A percentile compares a stretch with the other conserved stretches of the same genome.
Conservation (phyloP, 2,329 filamentous ascomycete species). For the Xylogone sp. region DNA sequence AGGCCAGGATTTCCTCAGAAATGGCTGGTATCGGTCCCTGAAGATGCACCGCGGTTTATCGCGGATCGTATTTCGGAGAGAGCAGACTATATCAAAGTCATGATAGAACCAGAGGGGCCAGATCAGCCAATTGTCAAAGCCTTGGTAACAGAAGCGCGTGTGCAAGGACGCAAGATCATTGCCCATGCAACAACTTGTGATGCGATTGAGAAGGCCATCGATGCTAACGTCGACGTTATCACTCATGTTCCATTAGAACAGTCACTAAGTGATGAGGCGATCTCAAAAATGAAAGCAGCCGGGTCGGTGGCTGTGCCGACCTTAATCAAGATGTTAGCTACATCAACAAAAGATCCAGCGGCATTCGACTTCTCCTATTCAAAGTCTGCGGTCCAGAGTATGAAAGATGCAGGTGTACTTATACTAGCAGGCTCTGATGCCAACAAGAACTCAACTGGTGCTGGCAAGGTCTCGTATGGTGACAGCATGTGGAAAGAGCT, state of each 20-base stretch:
- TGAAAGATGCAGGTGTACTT: neutral
- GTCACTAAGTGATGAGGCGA: neutral
- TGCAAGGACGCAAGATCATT: neutral
- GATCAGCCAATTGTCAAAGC: neutral
- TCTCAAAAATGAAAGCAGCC: neutral
- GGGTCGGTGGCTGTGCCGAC: neutral
- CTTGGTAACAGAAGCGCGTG: neutral
- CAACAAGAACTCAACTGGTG: neutral
- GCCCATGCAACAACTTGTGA: neutral
- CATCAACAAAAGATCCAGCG: neutral
- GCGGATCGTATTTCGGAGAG: constrained; percentile 2
- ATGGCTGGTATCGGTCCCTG: neutral
- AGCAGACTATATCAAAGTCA: constrained; percentile 4
- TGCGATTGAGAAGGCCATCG: neutral
- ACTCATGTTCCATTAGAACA: neutral
- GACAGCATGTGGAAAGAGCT: constrained; percentile 22
- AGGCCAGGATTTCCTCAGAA: neutral
- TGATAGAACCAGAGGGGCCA: neutral
- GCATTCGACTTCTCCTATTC: neutral
- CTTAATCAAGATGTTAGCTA: neutral
- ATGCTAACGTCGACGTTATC: neutral
- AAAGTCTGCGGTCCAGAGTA: neutral
- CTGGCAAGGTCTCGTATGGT: constrained; percentile 1
- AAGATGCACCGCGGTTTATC: neutral
- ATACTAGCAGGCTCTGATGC: neutral